Conservation (phyloP, 345 rosid species). For the Brassica rapa region DNA sequence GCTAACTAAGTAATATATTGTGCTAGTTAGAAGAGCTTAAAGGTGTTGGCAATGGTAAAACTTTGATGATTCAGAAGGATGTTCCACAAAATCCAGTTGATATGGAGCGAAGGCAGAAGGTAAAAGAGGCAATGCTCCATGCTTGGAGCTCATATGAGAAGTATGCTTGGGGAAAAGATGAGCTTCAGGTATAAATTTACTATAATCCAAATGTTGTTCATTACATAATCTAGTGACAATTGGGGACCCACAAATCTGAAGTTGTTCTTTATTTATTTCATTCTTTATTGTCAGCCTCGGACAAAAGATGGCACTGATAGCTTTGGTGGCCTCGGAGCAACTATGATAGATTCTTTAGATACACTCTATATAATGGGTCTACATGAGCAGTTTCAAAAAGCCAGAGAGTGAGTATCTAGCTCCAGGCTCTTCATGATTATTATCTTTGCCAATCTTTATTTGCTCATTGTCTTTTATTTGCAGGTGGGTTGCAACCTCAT, state of each 20-base stretch:
- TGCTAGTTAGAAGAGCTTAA: slow-evolving; percentile 60
- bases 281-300: slow-evolving; percentile 60
- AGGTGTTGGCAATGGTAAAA: slow-evolving; percentile 33
- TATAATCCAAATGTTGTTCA: not conserved
- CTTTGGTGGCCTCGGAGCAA: slow-evolving; percentile 99
- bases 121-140: slow-evolving; percentile 94
- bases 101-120: slow-evolving; percentile 73
- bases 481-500: slow-evolving; percentile 93
- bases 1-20: slow-evolving; percentile 24
- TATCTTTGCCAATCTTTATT: not conserved
- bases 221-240: slow-evolving; percentile 6
- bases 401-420: slow-evolving; percentile 75
- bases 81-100: slow-evolving; percentile 63
- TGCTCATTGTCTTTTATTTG: slow-evolving; percentile 29
- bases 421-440: slow-evolving; percentile 11
- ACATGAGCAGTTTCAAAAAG: slow-evolving; percentile 77
- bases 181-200: slow-evolving; percentile 70
- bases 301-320: slow-evolving; percentile 81
- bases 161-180: slow-evolving; percentile 97
- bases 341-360: slow-evolving; percentile 82
- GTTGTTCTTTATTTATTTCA: slow-evolving; percentile 2
- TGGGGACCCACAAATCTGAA: slow-evolving; percentile 7
- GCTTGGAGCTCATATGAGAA: slow-evolving; percentile 97
- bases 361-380: slow-evolving; percentile 94
- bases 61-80: slow-evolving; percentile 34